These are phyloP conservation scores for Vicia sativa DNA, from an alignment of 306 rosid genomes.

Conservation along the genomic window DNA sequence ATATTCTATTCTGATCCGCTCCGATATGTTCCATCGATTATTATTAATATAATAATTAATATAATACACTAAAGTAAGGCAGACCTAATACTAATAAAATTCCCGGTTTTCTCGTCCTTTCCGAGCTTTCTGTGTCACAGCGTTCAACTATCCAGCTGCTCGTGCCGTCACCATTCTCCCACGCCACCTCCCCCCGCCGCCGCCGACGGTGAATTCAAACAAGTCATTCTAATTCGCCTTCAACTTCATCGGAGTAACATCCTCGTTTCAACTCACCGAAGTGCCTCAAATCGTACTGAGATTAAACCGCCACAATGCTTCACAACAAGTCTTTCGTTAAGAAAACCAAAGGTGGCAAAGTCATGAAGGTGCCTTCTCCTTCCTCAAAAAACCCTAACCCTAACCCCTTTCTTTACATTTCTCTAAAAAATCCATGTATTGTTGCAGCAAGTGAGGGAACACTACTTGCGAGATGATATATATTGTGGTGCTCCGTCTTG, in stretches of 20 bases:
- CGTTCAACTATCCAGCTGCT: conserved; percentile 2
- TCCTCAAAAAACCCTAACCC: conserved; percentile 35
- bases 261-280: not conserved
- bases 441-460: conserved; percentile 83
- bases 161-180: conserved; percentile 2
- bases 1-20: too few relatives aligned
- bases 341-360: conserved; percentile 79
- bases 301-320: conserved; percentile 52
- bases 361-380: conserved; percentile 58
- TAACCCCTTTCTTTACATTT: not conserved
- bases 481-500: conserved; percentile 83
- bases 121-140: not conserved
- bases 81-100: too few relatives aligned
- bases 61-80: too few relatives aligned
- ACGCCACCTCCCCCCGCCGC: not conserved
- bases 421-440: not conserved
- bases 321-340: conserved; percentile 83
- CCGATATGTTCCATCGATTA: too few relatives aligned
- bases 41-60: too few relatives aligned
- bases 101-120: not conserved
- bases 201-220: not conserved
- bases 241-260: not conserved
- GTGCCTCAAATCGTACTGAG: not conserved
- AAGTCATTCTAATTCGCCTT: not conserved
- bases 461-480: conserved; percentile 87